phyloP scores from a whole-genome alignment of 352 stramenopile species.

The Discostella stelligera region DNA sequence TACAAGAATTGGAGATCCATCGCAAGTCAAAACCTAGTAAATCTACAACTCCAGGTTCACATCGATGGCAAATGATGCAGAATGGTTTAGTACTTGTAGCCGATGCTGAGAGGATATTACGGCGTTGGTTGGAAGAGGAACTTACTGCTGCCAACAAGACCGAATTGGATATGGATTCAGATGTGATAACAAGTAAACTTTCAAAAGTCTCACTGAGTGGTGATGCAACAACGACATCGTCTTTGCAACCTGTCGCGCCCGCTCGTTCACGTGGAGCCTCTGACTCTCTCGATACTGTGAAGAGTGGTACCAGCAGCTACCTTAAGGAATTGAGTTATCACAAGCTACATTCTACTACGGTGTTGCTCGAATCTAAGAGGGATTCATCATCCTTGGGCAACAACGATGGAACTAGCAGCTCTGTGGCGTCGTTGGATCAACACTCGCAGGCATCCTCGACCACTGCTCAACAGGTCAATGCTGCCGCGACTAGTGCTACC shows the following conservation, averaged over 20 bases:
- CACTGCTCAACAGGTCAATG: neutral
- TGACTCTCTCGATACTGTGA: conserved; percentile 22
- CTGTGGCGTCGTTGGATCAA: conserved; percentile 8
- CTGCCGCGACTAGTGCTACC: neutral
- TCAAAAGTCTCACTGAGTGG: conserved; percentile 52
- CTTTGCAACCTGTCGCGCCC: conserved; percentile 20
- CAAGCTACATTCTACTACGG: conserved; percentile 65
- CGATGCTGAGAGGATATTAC: conserved; percentile 72
- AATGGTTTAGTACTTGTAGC: conserved; percentile 52
- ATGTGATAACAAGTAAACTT: conserved; percentile 51
- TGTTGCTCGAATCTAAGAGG: conserved; percentile 67
- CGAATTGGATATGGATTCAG: conserved; percentile 44
- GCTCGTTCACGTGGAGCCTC: conserved; percentile 29
- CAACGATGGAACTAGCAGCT: conserved; percentile 14
- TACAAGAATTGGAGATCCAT: conserved; percentile 41
- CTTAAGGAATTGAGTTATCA: conserved; percentile 78
- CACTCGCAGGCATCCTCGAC: conserved; percentile 29
- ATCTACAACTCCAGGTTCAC: conserved; percentile 1
- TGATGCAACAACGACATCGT: conserved; percentile 4
- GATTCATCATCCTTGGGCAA: conserved; percentile 12
- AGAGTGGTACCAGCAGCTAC: conserved; percentile 49
- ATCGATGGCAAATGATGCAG: conserved; percentile 42
- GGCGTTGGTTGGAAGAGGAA: conserved; percentile 70
- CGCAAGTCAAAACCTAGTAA: neutral
- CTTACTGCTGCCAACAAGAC: conserved; percentile 47